These are phyloP conservation scores for Cyberlindnera euphorbiae DNA, from an alignment of 805 yeast species.

Conservation along the genomic window DNA sequence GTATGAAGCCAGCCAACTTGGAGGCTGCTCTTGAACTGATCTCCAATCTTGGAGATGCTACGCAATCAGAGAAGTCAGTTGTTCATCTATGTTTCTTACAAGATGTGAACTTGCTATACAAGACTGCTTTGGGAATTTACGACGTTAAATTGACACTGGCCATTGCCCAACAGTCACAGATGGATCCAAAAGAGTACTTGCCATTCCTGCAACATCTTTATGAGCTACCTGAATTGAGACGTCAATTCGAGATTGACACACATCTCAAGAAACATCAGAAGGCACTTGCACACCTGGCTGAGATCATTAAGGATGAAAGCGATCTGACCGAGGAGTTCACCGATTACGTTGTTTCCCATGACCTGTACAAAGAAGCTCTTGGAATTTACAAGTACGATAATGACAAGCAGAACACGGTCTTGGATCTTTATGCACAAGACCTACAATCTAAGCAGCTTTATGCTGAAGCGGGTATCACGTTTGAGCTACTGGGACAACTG, in stretches of 20 bases:
- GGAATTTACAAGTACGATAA: conserved; percentile 53
- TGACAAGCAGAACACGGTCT: conserved; percentile 48
- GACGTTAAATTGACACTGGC: conserved; percentile 74
- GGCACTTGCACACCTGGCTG: conserved; percentile 64
- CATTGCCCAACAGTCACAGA: conserved; percentile 94
- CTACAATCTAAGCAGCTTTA: conserved; percentile 53
- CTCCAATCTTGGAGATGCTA: conserved; percentile 42
- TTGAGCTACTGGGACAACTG: conserved; percentile 57
- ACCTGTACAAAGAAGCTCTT: conserved; percentile 66
- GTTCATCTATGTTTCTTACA: conserved; percentile 86
- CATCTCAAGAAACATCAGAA: conserved; percentile 59
- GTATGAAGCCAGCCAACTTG: conserved; percentile 83
- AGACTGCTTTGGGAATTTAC: conserved; percentile 75
- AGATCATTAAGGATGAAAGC: conserved; percentile 33
- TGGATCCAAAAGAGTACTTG: conserved; percentile 94
- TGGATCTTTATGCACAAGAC: conserved; percentile 57
- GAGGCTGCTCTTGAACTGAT: conserved; percentile 67
- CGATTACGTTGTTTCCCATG: conserved; percentile 64
- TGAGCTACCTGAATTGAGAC: conserved; percentile 59
- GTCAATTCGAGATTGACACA: conserved; percentile 75
- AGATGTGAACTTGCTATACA: conserved; percentile 80
- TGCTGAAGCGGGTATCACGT: conserved; percentile 74
- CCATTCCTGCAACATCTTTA: conserved; percentile 85
- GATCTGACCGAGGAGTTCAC: conserved; percentile 52
- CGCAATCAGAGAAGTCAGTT: conserved; percentile 53